Evolutionary conservation across 2,329 filamentous ascomycete genomes (phyloP), one percentile per base, ranked within the genome.

Genomic region (Colletotrichum sp.): DNA sequence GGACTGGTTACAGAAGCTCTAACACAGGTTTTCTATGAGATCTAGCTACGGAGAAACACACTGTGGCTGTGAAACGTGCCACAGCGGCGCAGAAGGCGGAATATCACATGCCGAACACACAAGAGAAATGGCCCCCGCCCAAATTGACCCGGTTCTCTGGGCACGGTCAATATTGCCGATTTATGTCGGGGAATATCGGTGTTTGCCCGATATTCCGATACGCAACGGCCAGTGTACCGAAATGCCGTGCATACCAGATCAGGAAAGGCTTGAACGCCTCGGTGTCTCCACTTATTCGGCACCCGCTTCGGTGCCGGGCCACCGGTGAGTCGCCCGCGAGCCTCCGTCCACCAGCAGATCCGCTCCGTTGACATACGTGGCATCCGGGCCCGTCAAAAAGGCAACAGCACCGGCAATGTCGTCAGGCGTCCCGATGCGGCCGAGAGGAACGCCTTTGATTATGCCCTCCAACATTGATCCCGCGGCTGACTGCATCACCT

Each of bases 261-360:
- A 49, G 39, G 18, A n/a, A 49, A 49, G 18, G 39, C 39, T 49
- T 49, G 9, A 18, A 18, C 9, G 0, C 26, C 8, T 1, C 9
- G 18, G 1, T 0, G 28, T 8, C 59, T 0, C 59, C 59, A 16
- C 18, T 36, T 60, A 57, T 68, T 44, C 21, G 62, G 62, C 15
- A 1, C 21, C 63, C n/a, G n/a, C 26, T n/a, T 32, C 63, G 18
- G n/a, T 13, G 18, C 26, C 39, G 39, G 26, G 28, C 69, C 59
- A 72, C 24, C 32, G 32, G 16, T 68, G 34, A 18, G 52, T 34
- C 34, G 34, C 10, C 21, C 36, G 28, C 6, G 63, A 30, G n/a
- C 59, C 59, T 12, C 66, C 44, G 52, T 74, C 59, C 15, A 74
- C 60, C 6, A 70, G 16, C 13, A 74, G 4, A 55, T 74, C 66